phyloP scores from a whole-genome alignment of 805 yeast genomes.

The Phaffomyces opuntiae region DNA sequence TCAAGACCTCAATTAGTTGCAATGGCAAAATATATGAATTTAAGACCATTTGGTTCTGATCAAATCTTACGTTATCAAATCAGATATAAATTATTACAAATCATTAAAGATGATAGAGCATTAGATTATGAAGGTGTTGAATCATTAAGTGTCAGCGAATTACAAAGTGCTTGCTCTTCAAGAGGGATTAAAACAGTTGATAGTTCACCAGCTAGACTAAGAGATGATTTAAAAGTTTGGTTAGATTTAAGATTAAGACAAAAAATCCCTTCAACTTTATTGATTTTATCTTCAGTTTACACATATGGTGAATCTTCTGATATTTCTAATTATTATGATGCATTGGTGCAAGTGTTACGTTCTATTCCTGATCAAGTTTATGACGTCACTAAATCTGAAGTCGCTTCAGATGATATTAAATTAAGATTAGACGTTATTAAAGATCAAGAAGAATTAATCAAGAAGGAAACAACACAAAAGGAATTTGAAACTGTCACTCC shows the following conservation, averaged over 20 bases:
- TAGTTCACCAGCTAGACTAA: conserved; percentile 73
- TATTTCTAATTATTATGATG: conserved; percentile 66
- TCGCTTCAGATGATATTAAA: conserved; percentile 51
- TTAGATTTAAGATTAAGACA: conserved; percentile 82
- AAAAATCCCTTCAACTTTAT: conserved; percentile 84
- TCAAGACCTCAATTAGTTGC: conserved; percentile 89
- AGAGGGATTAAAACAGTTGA: conserved; percentile 83
- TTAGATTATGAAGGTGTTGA: conserved; percentile 94
- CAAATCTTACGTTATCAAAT: conserved; percentile 86
- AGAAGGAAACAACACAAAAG: conserved; percentile 71
- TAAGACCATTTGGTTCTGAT: conserved; percentile 92
- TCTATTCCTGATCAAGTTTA: conserved; percentile 93
- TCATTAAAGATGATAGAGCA: conserved; percentile 86
- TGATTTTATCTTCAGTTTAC: conserved; percentile 82
- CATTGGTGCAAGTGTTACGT: conserved; percentile 76
- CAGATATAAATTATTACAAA: conserved; percentile 83
- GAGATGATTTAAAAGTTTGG: conserved; percentile 83
- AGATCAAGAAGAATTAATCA: conserved; percentile 77
- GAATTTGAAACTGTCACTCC: conserved; percentile 37
- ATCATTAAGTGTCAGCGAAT: conserved; percentile 67
- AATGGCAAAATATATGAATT: conserved; percentile 83
- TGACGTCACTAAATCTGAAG: conserved; percentile 90
- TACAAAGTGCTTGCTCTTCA: conserved; percentile 84
- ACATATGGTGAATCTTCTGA: conserved; percentile 64
- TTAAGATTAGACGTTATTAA: conserved; percentile 66